These are phyloP conservation scores for Aspergillus fijiensis DNA, from an alignment of 2,329 filamentous ascomycete species.

Conservation along the genomic window DNA sequence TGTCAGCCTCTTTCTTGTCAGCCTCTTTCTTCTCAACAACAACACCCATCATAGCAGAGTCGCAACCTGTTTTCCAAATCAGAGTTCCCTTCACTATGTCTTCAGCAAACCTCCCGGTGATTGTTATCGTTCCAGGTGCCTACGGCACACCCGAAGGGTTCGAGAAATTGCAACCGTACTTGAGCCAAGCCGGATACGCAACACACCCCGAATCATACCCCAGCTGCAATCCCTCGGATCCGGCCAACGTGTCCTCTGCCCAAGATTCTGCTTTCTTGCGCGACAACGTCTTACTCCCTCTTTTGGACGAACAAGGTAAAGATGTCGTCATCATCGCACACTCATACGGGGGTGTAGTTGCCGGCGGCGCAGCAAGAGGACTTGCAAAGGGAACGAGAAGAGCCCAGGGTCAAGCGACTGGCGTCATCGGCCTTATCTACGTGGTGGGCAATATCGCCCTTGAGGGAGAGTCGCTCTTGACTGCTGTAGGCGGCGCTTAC, in stretches of 20 bases:
- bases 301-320: conserved; percentile 3
- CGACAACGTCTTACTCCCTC: conserved; percentile 6
- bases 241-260: neutral
- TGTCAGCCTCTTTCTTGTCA: neutral
- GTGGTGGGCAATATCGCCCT: conserved; percentile 9
- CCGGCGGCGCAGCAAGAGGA: conserved; percentile 6
- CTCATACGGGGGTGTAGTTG: conserved; percentile 10
- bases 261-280: conserved; percentile 9
- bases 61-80: neutral
- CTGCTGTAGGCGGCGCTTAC: conserved; percentile 8
- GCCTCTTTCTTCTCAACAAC: neutral
- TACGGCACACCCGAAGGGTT: conserved; percentile 10
- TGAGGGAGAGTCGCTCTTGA: conserved; percentile 5
- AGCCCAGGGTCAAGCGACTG: conserved; percentile 3
- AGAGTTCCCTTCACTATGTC: neutral
- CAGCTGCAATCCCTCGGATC: conserved; percentile 10
- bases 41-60: neutral
- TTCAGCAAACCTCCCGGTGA: conserved; percentile 2
- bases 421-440: conserved; percentile 7
- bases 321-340: conserved; percentile 10
- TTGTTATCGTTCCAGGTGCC: conserved; percentile 7
- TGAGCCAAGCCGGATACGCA: conserved; percentile 7
- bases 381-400: conserved; percentile 2
- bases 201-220: conserved; percentile 8
- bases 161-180: conserved; percentile 2